A percentile compares a stretch with the other conserved stretches of the same genome.
Conservation (phyloP, 805 yeast genomes). For the Nakazawaea ambrosiae region DNA sequence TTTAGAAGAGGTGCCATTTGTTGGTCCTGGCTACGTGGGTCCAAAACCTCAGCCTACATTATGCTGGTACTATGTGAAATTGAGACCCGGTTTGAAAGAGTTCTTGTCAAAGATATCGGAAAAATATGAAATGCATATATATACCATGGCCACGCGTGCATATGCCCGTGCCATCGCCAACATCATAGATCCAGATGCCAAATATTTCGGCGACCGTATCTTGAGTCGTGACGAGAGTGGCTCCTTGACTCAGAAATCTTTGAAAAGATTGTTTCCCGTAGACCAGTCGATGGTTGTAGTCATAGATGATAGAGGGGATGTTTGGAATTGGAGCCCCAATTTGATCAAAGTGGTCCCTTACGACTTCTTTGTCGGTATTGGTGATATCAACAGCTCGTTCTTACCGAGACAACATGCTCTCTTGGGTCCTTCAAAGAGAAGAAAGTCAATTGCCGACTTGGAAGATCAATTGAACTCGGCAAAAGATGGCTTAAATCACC, state of each 20-base stretch:
- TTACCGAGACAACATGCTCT: conserved; percentile 68
- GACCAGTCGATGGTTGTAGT: conserved; percentile 95
- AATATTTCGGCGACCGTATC: conserved; percentile 84
- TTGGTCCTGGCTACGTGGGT: conserved; percentile 54
- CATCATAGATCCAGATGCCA: conserved; percentile 85
- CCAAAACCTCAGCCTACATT: conserved; percentile 50
- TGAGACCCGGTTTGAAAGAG: conserved; percentile 78
- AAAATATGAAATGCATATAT: conserved; percentile 83
- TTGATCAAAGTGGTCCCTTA: conserved; percentile 90
- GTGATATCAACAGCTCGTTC: conserved; percentile 91
- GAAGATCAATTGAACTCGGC: conserved; percentile 36
- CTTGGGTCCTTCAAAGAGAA: conserved; percentile 56
- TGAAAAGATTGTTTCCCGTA: conserved; percentile 86
- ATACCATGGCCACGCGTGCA: conserved; percentile 96
- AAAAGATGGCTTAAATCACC: conserved; percentile 10
- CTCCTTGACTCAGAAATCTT: conserved; percentile 78
- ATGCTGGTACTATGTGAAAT: conserved; percentile 89
- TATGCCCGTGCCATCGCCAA: conserved; percentile 87
- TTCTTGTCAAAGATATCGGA: conserved; percentile 61
- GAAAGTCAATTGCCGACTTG: conserved; percentile 48
- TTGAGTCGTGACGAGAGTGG: conserved; percentile 94
- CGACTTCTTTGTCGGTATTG: conserved; percentile 94
- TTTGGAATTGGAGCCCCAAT: conserved; percentile 96
- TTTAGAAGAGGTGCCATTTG: conserved; percentile 65
- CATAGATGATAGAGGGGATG: conserved; percentile 97